Base-by-base conservation (phyloP, 1,284 basidiomycete species). In the Vanrija sp. region DNA sequence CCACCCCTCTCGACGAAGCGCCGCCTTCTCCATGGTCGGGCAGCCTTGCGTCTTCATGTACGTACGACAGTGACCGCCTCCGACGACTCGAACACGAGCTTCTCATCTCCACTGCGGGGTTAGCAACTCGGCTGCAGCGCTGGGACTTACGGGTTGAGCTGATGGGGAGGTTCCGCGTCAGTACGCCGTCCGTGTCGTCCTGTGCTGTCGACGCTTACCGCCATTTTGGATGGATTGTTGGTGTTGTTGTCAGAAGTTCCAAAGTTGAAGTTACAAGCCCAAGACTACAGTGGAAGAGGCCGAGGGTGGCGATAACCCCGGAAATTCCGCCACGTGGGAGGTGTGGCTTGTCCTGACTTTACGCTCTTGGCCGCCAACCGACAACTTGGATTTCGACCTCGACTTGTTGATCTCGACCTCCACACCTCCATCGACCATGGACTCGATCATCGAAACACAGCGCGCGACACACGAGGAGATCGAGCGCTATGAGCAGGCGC, bases 1-100 rank as follows among this genome's bases (percentile, higher is more conserved):
- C 69, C 62, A 73, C 67, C 65, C 67, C 69, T 65, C 66, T 62
- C 73, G 71, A 67, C 57, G 41, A 62, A 57, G 59, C 58, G 67
- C 62, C 64, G 66, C 63, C 64, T 59, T 24, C 53, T 52, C 53
- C 49, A 41, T 9, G 36, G 31, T 31, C 31, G 31, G 51, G 45
- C 53, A 55, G 53, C 31, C 31, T 31, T 31, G 31, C 31, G 31
- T 31, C 59, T 54, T 55, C 53, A 54, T n/a, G 58, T 72, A 76
- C 75, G 69, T 72, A 79, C 81, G 61, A 82, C 77, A 56, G 89
- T 87, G 67, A 99, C 87, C 18, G 89, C 85, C 78, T 98, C 95
- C 50, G 93, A 97, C 43, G 93, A 96, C 79, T 98, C 96, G 69
- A 98, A 98, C 18, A 93, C 86, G 67, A 98, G 87, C 87, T 97